Base-by-base conservation (phyloP, 2,329 filamentous ascomycete genomes). In the Trichoderma arundinaceum region DNA sequence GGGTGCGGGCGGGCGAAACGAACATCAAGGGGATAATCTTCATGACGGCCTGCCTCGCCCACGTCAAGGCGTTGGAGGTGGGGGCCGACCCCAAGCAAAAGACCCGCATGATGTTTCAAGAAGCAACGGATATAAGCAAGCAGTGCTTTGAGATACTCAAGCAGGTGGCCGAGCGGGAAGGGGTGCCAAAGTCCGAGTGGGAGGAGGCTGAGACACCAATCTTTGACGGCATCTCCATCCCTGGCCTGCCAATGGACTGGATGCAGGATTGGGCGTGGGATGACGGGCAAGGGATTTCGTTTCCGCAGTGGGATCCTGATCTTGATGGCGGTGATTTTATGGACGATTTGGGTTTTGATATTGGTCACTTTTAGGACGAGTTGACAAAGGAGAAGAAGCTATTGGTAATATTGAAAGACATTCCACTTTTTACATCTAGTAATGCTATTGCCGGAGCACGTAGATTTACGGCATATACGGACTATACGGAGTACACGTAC, bases 1-100 rank as follows among this genome's bases (percentile, higher is more conserved):
- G 77, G 12, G 70, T 82, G n/a, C 73, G 72, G 22, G 75, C 79
- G 0, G 81, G 80, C 1, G 80, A 82, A 72, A 80, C 79, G 3
- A 82, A 81, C 43, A 70, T 77, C 39, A 83, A 82, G 66, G 76
- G 77, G 4, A 75, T 78, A 49, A 73, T 78, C 33, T 76, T 82
- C 32, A 58, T 76, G 13, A 70, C 74, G 2, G 73, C 74, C 1
- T 70, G 71, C 52, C 44, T 75, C 2, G 72, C 71, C 10, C 76
- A 81, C n/a, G 71, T 76, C 0, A 72, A 80, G 32, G 76, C 75
- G 1, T 68, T 81, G 5, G 74, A 74, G 19, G 57, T 63, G 10
- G 75, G 76, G 0, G 46, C 74, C 1, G 64, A 70, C 2, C 68
- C 74, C 12, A 71, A 73, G 3, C 74, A 77, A 41, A 68, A 77